These are phyloP conservation scores for Aspergillus tubingensis DNA, from an alignment of 2,329 filamentous ascomycete species.

Conservation along the genomic window DNA sequence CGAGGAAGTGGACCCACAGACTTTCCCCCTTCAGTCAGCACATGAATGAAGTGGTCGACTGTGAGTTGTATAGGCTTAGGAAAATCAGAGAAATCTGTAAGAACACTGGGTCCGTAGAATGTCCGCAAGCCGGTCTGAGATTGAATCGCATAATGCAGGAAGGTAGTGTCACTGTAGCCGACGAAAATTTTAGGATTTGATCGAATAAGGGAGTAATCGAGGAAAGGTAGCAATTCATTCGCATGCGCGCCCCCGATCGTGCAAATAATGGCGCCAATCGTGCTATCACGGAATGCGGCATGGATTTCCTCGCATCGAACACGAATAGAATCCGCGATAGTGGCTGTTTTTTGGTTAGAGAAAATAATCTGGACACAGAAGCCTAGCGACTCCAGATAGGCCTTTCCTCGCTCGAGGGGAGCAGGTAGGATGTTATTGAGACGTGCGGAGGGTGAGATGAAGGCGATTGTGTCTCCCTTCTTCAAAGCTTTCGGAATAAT, in stretches of 20 bases:
- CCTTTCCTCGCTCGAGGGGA: not conserved
- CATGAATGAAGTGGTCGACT: conserved; percentile 11
- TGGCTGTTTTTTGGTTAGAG: not conserved
- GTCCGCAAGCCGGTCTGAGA: conserved; percentile 4
- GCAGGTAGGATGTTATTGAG: conserved; percentile 27
- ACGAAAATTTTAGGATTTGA: conserved; percentile 36
- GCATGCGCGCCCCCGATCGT: conserved; percentile 28
- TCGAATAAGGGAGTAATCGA: conserved; percentile 32
- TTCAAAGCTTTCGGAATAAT: conserved; percentile 22
- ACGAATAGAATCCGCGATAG: conserved; percentile 5
- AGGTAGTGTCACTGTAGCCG: conserved; percentile 34
- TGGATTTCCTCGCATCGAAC: conserved; percentile 14
- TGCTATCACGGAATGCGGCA: conserved; percentile 14
- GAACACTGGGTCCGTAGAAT: conserved; percentile 32
- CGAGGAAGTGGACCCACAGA: not conserved
- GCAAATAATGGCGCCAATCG: conserved; percentile 29
- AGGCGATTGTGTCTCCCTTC: conserved; percentile 32
- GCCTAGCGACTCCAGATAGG: conserved; percentile 1
- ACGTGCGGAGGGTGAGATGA: conserved; percentile 33
- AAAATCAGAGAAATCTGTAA: conserved; percentile 28
- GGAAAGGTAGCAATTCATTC: conserved; percentile 29
- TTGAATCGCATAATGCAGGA: conserved; percentile 22
- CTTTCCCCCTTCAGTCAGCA: not conserved
- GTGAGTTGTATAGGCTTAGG: conserved; percentile 5
- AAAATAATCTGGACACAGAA: not conserved